Conservation (phyloP, 108 stramenopile genomes). For the Bacterosira constricta region DNA sequence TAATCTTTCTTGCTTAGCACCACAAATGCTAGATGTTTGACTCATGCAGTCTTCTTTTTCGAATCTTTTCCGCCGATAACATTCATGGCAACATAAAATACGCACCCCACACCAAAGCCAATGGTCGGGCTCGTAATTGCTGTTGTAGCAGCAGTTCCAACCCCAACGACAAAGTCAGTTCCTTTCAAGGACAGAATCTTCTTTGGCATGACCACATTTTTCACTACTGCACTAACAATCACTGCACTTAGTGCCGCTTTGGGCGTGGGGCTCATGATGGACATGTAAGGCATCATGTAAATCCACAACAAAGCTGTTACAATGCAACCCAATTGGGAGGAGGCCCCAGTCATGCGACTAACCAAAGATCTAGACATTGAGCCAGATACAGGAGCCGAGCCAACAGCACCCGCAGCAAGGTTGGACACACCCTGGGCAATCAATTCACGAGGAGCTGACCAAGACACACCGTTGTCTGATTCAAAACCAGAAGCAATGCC, state of each 20-base stretch:
- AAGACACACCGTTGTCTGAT: slow-evolving; percentile 69
- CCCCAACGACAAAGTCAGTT: slow-evolving; percentile 61
- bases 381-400: slow-evolving; percentile 79
- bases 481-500: slow-evolving; percentile 84
- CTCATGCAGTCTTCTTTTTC: slow-evolving; percentile 45
- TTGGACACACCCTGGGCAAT: slow-evolving; percentile 77
- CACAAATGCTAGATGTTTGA: no score
- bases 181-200: slow-evolving; percentile 67
- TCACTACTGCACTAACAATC: slow-evolving; percentile 79
- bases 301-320: slow-evolving; percentile 77
- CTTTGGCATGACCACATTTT: slow-evolving; percentile 64
- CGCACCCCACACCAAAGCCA: slow-evolving; percentile 71
- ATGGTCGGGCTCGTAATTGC: slow-evolving; percentile 73
- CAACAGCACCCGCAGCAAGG: slow-evolving; percentile 67
- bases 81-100: slow-evolving; percentile 39
- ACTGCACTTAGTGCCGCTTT: slow-evolving; percentile 79
- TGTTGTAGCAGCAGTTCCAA: slow-evolving; percentile 68
- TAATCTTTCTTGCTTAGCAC: no score
- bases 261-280: slow-evolving; percentile 76
- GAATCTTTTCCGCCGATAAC: slow-evolving; percentile 27
- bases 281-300: slow-evolving; percentile 82
- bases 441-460: slow-evolving; percentile 81
- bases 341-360: slow-evolving; percentile 78
- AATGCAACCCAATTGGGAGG: slow-evolving; percentile 73
- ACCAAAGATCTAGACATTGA: slow-evolving; percentile 80